Percentiles rank a stretch among this genome's conserved stretches.
These are phyloP conservation scores for Cystobasidium sp. DNA, from an alignment of 1,284 basidiomycete genomes.

Conservation along the genomic window DNA sequence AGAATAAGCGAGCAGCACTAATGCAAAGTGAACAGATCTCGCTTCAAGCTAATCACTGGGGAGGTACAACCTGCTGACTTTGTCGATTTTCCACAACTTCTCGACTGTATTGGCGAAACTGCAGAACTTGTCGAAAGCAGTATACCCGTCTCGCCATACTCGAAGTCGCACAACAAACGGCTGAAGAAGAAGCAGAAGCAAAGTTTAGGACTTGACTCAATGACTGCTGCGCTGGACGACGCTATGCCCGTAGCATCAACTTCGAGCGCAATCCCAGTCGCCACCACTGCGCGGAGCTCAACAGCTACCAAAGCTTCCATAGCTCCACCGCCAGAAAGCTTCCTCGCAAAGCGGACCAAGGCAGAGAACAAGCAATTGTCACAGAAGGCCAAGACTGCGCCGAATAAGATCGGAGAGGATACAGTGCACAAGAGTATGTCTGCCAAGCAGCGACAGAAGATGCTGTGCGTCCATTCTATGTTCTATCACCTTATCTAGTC, in stretches of 20 bases:
- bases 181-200: constrained; percentile 73
- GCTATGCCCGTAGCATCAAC: constrained; percentile 66
- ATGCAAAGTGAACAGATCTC: constrained; percentile 38
- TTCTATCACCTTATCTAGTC: constrained; percentile 12
- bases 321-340: constrained; percentile 42
- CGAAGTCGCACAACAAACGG: constrained; percentile 73
- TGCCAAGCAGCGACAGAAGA: constrained; percentile 68
- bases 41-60: neutral
- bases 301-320: constrained; percentile 43
- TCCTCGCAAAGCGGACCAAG: constrained; percentile 19
- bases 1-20: constrained; percentile 41
- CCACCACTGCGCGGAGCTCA: constrained; percentile 56
- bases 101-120: neutral
- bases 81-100: neutral
- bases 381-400: constrained; percentile 52
- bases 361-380: constrained; percentile 47
- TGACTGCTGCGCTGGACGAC: constrained; percentile 41
- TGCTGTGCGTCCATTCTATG: constrained; percentile 65
- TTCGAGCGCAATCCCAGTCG: constrained; percentile 55
- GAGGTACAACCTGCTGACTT: too few relatives aligned
- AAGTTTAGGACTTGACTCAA: constrained; percentile 62
- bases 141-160: constrained; percentile 66
- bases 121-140: constrained; percentile 62
- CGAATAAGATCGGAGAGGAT: constrained; percentile 71
- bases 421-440: constrained; percentile 65